phyloP scores from a whole-genome alignment of 805 yeast genomes.

The Priceomyces medius region DNA sequence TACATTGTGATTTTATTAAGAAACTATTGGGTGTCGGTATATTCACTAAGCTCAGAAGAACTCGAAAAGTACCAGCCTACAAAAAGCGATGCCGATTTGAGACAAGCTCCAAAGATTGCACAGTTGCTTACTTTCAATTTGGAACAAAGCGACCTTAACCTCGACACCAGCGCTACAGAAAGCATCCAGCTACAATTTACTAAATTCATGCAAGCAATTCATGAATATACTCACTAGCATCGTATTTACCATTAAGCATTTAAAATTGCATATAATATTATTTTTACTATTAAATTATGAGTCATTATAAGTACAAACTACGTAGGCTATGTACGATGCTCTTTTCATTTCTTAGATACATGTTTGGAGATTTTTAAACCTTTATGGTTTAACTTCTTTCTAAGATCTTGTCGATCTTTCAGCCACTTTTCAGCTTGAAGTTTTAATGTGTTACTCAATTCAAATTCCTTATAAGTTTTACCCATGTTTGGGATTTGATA shows the following conservation, averaged over 20 bases:
- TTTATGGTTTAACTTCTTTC: constrained; percentile 3
- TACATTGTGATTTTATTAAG: constrained; percentile 17
- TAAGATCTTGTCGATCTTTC: constrained; percentile 4
- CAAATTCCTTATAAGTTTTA: constrained; percentile 2
- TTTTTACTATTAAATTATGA: neutral
- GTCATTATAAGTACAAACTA: neutral
- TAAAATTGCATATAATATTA: constrained; percentile 1
- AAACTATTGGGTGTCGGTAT: constrained; percentile 18
- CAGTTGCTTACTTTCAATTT: constrained; percentile 8
- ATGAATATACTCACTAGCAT: constrained; percentile 11
- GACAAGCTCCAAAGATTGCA: constrained; percentile 25
- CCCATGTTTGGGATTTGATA: constrained; percentile 5
- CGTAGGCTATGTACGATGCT: neutral
- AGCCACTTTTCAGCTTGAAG: constrained; percentile 6
- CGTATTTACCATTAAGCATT: neutral
- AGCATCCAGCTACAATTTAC: constrained; percentile 6
- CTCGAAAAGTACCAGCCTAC: constrained; percentile 28
- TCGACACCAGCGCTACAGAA: constrained; percentile 3
- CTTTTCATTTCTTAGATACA: neutral
- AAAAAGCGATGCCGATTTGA: constrained; percentile 32
- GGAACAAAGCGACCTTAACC: constrained; percentile 7
- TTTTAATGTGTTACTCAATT: constrained; percentile 4
- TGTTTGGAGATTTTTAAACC: neutral
- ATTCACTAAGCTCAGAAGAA: constrained; percentile 19
- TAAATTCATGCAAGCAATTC: constrained; percentile 10